Evolutionary conservation across 139 green algal species (phyloP), one percentile per base, ranked within the genome.

Genomic region (Desmodesmus armatus): DNA sequence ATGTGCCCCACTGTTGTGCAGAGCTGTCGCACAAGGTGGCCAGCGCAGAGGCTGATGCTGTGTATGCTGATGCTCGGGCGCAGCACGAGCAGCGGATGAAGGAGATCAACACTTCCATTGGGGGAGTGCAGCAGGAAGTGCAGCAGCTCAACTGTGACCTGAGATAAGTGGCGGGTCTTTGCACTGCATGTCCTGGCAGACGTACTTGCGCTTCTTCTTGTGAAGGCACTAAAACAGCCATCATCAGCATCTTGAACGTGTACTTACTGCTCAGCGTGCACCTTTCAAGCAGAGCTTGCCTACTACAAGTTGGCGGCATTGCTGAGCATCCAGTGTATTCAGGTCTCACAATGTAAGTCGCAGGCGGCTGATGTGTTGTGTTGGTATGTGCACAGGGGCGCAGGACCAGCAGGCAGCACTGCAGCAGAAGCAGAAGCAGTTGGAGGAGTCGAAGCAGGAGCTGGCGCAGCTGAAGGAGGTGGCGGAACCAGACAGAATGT

Each of bases 401-500:
- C 43, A 58, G 2, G 78, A 84, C 78, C 78, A 75, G 62, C 60
- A 73, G 47, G 15, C 7, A 39, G 6, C 62, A n/a, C 37, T 84
- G 44, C 78, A 84, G 62, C 39, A 39, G 29, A 60, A 51, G 31
- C 78, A 73, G 62, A 72, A 84, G 62, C 60, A 76, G 60, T 33
- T 84, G 62, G 21, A 44, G n/a, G 65, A 27, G 15, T 53, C 44
- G 31, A 76, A 76, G 44, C 23, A 41, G 44, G 33, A 85, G 43
- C n/a, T 78, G 47, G 29, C 40, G 33, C 21, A 65, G 51, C 66
- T 31, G 31, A 29, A 75, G 43, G 33, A 58, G 19, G 66, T 55
- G 19, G 66, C 55, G 33, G 80, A 78, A 47, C 80, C 80, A 19
- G 43, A 63, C 29, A 85, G 71, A 44, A 29, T 85, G 80, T 76